Evolutionary conservation across 768 basidiomycete genomes (phyloP).

Genomic region (Pulveroboletus ravenelii): DNA sequence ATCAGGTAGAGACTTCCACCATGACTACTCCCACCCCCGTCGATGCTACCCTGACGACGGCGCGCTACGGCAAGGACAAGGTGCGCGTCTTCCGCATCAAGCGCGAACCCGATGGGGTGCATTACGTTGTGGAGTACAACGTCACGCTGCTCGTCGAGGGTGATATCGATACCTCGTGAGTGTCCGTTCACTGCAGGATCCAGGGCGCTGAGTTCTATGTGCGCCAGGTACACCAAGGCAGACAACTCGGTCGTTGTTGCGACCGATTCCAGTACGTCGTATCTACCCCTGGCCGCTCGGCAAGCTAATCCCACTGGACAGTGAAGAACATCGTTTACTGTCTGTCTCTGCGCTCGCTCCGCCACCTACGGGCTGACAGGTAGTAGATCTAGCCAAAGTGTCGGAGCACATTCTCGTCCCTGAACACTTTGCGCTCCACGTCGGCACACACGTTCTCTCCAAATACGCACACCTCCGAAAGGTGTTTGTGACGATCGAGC

Average conservation of each 20-base stretch:
- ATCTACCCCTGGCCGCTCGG: neutral
- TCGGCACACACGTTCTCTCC: slow-evolving; percentile 77
- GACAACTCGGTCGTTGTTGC: slow-evolving; percentile 88
- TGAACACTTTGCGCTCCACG: slow-evolving; percentile 82
- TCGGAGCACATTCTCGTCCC: slow-evolving; percentile 83
- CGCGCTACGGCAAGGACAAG: slow-evolving; percentile 85
- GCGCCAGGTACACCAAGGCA: slow-evolving; percentile 71
- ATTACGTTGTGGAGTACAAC: slow-evolving; percentile 81
- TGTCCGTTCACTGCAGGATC: neutral
- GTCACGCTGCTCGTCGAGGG: slow-evolving; percentile 81
- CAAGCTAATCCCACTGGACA: slow-evolving; percentile 17
- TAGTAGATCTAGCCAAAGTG: slow-evolving; percentile 74
- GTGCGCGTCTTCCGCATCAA: slow-evolving; percentile 85
- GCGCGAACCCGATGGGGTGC: slow-evolving; percentile 52
- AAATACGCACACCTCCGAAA: slow-evolving; percentile 75
- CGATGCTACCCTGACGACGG: slow-evolving; percentile 35
- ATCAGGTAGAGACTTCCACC: slow-evolving; percentile 7
- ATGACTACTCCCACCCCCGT: slow-evolving; percentile 20
- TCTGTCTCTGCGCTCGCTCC: slow-evolving; percentile 20
- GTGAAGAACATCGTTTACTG: slow-evolving; percentile 70
- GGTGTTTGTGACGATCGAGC: slow-evolving; percentile 66
- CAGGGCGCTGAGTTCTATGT: neutral
- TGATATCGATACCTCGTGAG: slow-evolving; percentile 68
- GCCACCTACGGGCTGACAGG: neutral
- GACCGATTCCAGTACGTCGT: slow-evolving; percentile 78